These are phyloP conservation scores for Aspergillus indologenus DNA, from an alignment of 495 filamentous ascomycete species.

Conservation along the genomic window DNA sequence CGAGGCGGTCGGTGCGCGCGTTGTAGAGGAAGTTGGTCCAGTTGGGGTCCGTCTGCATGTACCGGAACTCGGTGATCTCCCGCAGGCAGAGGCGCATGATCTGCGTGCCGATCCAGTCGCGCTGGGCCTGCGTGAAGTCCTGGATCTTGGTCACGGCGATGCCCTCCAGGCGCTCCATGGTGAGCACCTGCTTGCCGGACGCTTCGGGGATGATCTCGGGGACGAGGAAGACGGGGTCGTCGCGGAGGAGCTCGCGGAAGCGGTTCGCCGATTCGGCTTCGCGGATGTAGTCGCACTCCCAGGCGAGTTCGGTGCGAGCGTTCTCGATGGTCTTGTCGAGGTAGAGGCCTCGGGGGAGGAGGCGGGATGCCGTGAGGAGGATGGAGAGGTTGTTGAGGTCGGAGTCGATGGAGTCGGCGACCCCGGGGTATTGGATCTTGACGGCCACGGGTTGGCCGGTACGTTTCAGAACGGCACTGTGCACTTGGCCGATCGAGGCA, in stretches of 20 bases:
- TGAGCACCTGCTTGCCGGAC: slow-evolving; percentile 81
- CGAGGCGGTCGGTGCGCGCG: slow-evolving; percentile 62
- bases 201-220: slow-evolving; percentile 76
- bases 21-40: slow-evolving; percentile 99
- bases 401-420: slow-evolving; percentile 90
- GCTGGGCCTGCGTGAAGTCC: slow-evolving; percentile 71
- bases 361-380: slow-evolving; percentile 80
- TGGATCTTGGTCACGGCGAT: slow-evolving; percentile 81
- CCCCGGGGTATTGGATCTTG: slow-evolving; percentile 97
- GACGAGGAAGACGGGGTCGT: slow-evolving; percentile 75
- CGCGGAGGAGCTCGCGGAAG: slow-evolving; percentile 68
- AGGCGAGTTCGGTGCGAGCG: slow-evolving; percentile 85
- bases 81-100: slow-evolving; percentile 89
- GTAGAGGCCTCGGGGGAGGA: slow-evolving; percentile 88
- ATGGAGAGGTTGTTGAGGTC: slow-evolving; percentile 90
- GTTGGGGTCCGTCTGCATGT: slow-evolving; percentile 99
- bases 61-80: slow-evolving; percentile 88
- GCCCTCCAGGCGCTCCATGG: slow-evolving; percentile 87
- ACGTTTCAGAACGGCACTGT: slow-evolving; percentile 75
- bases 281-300: slow-evolving; percentile 95
- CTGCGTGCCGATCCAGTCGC: slow-evolving; percentile 87
- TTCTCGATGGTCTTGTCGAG: slow-evolving; percentile 98
- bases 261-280: slow-evolving; percentile 76
- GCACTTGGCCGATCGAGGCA: slow-evolving; percentile 97
- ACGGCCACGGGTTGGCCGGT: slow-evolving; percentile 78